Evolutionary conservation across 1,284 basidiomycete genomes (phyloP).

Genomic region (Kwoniella shivajii): DNA sequence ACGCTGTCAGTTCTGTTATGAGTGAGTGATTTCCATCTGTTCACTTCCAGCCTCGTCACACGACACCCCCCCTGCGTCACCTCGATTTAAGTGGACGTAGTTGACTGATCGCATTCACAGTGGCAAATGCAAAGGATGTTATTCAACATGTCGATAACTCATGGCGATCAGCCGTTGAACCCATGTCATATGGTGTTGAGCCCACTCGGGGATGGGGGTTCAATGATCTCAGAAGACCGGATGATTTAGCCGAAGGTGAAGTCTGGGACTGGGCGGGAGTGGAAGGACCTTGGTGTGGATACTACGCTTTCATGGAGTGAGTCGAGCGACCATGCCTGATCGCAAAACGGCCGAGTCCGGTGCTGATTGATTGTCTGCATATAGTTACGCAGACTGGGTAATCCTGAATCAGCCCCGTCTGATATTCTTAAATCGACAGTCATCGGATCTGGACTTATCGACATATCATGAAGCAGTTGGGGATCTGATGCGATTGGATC

Average conservation of each 20-base stretch:
- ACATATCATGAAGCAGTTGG: constrained; percentile 46
- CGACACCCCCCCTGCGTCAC: background rate
- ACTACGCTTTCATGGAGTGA: constrained; percentile 52
- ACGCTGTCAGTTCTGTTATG: constrained; percentile 48
- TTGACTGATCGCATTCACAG: constrained; percentile 14
- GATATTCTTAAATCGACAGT: constrained; percentile 14
- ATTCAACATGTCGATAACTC: constrained; percentile 25
- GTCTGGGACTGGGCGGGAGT: constrained; percentile 49
- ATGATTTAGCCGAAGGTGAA: constrained; percentile 21
- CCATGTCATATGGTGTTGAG: constrained; percentile 36
- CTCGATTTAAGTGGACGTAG: too few relatives aligned
- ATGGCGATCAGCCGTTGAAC: constrained; percentile 33
- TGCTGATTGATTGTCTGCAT: background rate
- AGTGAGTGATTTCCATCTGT: constrained; percentile 28
- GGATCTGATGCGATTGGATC: constrained; percentile 40
- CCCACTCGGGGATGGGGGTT: constrained; percentile 35
- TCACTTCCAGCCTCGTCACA: background rate
- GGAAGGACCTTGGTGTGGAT: constrained; percentile 42
- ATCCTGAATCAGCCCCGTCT: constrained; percentile 40
- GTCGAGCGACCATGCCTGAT: too few relatives aligned
- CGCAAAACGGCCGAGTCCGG: too few relatives aligned
- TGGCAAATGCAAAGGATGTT: constrained; percentile 40
- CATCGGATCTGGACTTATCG: constrained; percentile 33
- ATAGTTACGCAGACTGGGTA: constrained; percentile 48
- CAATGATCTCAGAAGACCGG: constrained; percentile 28